These are phyloP conservation scores for Candida yuanshanica DNA, from an alignment of 805 yeast species.

Conservation along the genomic window DNA sequence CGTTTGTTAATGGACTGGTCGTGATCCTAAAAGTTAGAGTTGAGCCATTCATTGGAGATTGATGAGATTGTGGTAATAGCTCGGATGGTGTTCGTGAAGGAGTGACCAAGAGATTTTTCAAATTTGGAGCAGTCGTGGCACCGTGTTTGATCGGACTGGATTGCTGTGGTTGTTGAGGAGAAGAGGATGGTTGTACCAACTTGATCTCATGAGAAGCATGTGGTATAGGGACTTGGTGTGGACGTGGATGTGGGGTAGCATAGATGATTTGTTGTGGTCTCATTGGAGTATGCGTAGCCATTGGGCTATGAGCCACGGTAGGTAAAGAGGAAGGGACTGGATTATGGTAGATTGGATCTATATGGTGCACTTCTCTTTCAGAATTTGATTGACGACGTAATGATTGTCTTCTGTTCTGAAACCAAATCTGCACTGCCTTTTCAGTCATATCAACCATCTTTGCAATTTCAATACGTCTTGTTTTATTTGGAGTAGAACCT, in stretches of 20 bases:
- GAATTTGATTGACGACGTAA: slow-evolving; percentile 45
- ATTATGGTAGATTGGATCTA: slow-evolving; percentile 18
- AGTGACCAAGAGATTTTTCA: slow-evolving; percentile 7
- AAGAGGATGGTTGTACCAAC: neutral
- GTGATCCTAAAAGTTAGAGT: slow-evolving; percentile 20
- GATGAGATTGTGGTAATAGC: neutral
- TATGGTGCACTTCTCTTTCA: slow-evolving; percentile 24
- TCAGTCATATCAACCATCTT: slow-evolving; percentile 85
- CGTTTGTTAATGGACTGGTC: slow-evolving; percentile 3
- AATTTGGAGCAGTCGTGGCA: neutral
- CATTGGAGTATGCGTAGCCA: slow-evolving; percentile 5
- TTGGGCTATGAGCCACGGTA: neutral
- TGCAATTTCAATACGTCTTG: slow-evolving; percentile 74
- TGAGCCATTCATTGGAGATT: slow-evolving; percentile 7
- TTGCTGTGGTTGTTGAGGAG: neutral
- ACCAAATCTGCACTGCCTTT: slow-evolving; percentile 97
- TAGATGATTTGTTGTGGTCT: slow-evolving; percentile 5
- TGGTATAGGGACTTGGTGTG: neutral
- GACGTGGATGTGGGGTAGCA: slow-evolving; percentile 4
- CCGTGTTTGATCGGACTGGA: slow-evolving; percentile 1
- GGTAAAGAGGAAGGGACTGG: neutral
- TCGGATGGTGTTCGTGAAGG: slow-evolving; percentile 17
- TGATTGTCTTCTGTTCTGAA: slow-evolving; percentile 90
- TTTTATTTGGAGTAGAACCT: slow-evolving; percentile 78
- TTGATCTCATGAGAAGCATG: neutral